Conservation (phyloP, 2,329 filamentous ascomycete species). For the Parascedosporium putredinis region DNA sequence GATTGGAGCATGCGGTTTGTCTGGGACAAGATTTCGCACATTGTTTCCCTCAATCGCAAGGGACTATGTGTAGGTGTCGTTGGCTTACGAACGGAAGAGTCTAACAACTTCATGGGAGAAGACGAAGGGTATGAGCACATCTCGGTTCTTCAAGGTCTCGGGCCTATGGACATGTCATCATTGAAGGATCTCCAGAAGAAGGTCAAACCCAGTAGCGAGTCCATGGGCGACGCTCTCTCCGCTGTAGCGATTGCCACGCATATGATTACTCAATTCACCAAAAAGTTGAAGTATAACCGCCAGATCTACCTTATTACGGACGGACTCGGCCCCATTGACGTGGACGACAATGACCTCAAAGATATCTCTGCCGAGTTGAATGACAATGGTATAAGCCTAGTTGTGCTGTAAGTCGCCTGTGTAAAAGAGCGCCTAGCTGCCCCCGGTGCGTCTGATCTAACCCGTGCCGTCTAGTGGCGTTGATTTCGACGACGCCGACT, state of each 20-base stretch:
- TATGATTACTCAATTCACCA: slow-evolving; percentile 73
- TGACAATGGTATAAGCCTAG: slow-evolving; percentile 64
- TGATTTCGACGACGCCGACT: slow-evolving; percentile 87
- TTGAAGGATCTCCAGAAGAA: slow-evolving; percentile 53
- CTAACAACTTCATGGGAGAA: slow-evolving; percentile 55
- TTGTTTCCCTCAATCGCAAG: slow-evolving; percentile 55
- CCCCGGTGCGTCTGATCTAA: not conserved
- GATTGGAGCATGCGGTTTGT: slow-evolving; percentile 87
- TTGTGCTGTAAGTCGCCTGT: slow-evolving; percentile 54
- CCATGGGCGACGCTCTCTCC: slow-evolving; percentile 74
- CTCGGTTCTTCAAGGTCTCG: slow-evolving; percentile 61
- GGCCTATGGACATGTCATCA: slow-evolving; percentile 52
- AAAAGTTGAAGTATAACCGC: slow-evolving; percentile 70
- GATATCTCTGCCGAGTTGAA: slow-evolving; percentile 67
- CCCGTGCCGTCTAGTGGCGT: slow-evolving; percentile 49
- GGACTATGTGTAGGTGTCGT: slow-evolving; percentile 68
- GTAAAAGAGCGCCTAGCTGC: not conserved
- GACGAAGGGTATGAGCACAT: slow-evolving; percentile 74
- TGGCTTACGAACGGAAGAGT: slow-evolving; percentile 71
- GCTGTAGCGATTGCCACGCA: slow-evolving; percentile 77
- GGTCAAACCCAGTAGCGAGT: slow-evolving; percentile 57
- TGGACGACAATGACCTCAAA: slow-evolving; percentile 47
- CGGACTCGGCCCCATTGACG: slow-evolving; percentile 62
- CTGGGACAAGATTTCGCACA: slow-evolving; percentile 78
- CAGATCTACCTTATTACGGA: slow-evolving; percentile 81